These are phyloP conservation scores for Apiospora aurea DNA, from an alignment of 2,329 filamentous ascomycete species.

Conservation along the genomic window DNA sequence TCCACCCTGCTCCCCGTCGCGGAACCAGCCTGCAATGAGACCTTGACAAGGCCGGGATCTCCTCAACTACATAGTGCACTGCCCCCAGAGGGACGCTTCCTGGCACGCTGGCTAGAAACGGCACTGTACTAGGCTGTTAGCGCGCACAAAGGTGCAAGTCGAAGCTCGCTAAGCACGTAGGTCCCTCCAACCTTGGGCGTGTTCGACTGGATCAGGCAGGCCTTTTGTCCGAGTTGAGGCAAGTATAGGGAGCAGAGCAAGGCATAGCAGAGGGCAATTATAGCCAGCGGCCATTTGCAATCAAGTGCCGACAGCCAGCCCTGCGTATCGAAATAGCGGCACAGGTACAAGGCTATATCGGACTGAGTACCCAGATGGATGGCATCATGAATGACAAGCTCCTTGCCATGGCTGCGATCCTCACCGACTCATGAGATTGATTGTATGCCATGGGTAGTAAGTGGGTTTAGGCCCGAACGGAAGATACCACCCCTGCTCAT, in stretches of 20 bases:
- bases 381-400: background rate
- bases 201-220: background rate
- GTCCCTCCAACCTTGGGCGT: background rate
- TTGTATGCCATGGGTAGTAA: background rate
- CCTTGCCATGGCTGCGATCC: constrained; percentile 5
- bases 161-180: constrained; percentile 10
- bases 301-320: background rate
- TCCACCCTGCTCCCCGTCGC: constrained; percentile 9
- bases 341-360: background rate
- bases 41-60: constrained; percentile 22
- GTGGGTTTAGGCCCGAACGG: constrained; percentile 24
- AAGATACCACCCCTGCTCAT: constrained; percentile 23
- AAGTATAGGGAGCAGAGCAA: background rate
- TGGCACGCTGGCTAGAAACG: background rate
- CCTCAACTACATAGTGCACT: constrained; percentile 17
- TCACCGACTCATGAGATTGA: constrained; percentile 24
- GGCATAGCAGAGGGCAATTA: background rate
- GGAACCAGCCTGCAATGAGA: constrained; percentile 25
- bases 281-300: background rate
- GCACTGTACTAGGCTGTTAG: constrained; percentile 7
- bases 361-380: background rate
- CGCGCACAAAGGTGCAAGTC: background rate
- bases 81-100: background rate
- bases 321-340: background rate
- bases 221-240: background rate